Evolutionary conservation across 108 stramenopile genomes (phyloP), one percentile per base, ranked within the genome.

Genomic region (Pseudonitzschia delicatissima): DNA sequence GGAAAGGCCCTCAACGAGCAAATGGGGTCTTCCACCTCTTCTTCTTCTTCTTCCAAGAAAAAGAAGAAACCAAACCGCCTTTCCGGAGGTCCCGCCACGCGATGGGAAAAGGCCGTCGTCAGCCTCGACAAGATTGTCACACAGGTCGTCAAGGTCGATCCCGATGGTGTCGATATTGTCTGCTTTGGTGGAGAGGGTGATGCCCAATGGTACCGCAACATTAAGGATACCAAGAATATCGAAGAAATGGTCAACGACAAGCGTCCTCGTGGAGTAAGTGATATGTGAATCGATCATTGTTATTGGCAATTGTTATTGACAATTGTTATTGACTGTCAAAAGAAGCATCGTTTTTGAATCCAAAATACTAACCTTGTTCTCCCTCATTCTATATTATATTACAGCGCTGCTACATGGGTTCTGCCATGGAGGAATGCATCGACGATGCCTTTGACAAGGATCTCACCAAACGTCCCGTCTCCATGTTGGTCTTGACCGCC

Each of bases 91-190:
- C 60, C 60, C 20, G 36, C 60, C 8, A 61, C 60, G 18, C 60
- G 60, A 26, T 61, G 39, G 39, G 60, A 61, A 27, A 61, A 35
- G 27, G 60, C 60, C 2, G 60, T 61, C 3, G 37, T 61, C 13
- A 3, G 17, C 1, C 35, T 61, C 26, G 42, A 61, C 33, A 26
- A 44, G 33, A 36, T 61, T 27, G 39, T 61, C 39, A 37, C 18
- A 21, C 60, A 61, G 33, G 39, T 61, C 27, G 23, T 27, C 35
- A 61, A 61, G 39, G 42, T 61, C 26, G 60, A 61, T 61, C 60
- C 60, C 39, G 60, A 61, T 27, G 60, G 60, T 20, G 60, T 61
- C 27, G 60, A 61, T 2, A 44, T 61, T 9, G 60, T 61, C 1
- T 61, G 60, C 39, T 61, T 61, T 61, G 60, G 60, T 23, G 60